Evolutionary conservation across 2,329 filamentous ascomycete species (phyloP), one percentile per base, ranked within the genome.

Genomic region (Colletotrichum orbiculare): DNA sequence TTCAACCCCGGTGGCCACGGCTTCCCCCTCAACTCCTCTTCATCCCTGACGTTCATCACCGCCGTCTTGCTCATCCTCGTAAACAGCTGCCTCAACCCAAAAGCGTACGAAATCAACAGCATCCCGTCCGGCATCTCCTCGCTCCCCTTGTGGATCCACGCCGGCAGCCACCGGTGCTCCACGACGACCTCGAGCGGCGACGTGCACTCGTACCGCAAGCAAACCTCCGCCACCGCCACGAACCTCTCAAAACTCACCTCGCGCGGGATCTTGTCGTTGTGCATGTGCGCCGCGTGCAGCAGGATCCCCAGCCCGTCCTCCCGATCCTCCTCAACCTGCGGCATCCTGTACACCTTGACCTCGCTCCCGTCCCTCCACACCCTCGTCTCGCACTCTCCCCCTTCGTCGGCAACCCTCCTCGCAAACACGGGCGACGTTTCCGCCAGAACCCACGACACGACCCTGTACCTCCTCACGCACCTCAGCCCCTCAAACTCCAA

Each of bases 341-440:
- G 82, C 84, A 87, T 86, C 10, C 81, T 79, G 66, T 84, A 86
- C 1, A 86, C 69, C 67, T 74, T 80, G 2, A 79, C 79, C 66
- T 81, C 78, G 7, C 76, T 75, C 0, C 81, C 81, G 55, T 85
- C 81, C 38, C 76, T 73, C 66, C 77, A 83, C 12, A 74, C 71
- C 69, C 34, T 79, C 74, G n/a, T 80, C 78, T 60, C 78, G 72
- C 0, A 77, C 48, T 9, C 64, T 47, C 3, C 69, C 8, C 73
- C 49, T 52, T 73, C 71, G 0, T 73, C 73, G 1, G 73, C 69
- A 15, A 87, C 83, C 72, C 85, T 82, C 45, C 79, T 76, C 0
- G 79, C 78, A 66, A 87, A 87, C 4, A 86, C 77, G 7, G 83
- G 81, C 11, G 85, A 86, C 0, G 80, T 81, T 71, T 85, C 82